phyloP scores from a whole-genome alignment of 805 yeast genomes.

The Candida maltosa region DNA sequence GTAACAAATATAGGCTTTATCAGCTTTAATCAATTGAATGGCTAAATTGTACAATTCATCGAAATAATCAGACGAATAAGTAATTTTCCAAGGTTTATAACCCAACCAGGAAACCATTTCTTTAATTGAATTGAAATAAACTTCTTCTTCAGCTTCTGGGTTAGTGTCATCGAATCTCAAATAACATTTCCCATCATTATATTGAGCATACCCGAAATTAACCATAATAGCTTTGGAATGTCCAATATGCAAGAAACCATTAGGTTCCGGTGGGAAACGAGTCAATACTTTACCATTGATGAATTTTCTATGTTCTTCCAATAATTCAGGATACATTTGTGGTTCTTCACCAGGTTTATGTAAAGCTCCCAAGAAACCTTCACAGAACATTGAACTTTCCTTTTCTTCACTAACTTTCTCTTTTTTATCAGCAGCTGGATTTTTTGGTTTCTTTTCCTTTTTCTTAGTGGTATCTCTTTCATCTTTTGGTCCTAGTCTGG shows the following conservation, averaged over 20 bases:
- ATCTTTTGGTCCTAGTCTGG: slow-evolving; percentile 87
- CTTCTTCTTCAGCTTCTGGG: slow-evolving; percentile 97
- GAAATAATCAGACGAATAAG: slow-evolving; percentile 95
- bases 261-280: slow-evolving; percentile 98
- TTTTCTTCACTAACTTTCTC: slow-evolving; percentile 7
- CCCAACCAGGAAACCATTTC: slow-evolving; percentile 93
- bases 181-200: slow-evolving; percentile 82
- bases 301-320: slow-evolving; percentile 72
- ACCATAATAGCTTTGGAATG: slow-evolving; percentile 98
- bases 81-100: slow-evolving; percentile 87
- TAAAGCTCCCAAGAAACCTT: slow-evolving; percentile 92
- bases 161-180: slow-evolving; percentile 96
- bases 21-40: slow-evolving; percentile 68
- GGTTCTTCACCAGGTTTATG: slow-evolving; percentile 96
- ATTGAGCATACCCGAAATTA: slow-evolving; percentile 94
- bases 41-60: slow-evolving; percentile 86
- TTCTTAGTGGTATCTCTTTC: slow-evolving; percentile 84
- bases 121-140: slow-evolving; percentile 78
- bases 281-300: slow-evolving; percentile 85
- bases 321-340: slow-evolving; percentile 81
- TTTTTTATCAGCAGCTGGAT: slow-evolving; percentile 9
- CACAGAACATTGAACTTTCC: slow-evolving; percentile 79
- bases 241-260: slow-evolving; percentile 95
- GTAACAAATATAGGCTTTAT: slow-evolving; percentile 87
- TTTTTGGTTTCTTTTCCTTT: slow-evolving; percentile 59